Conservation (phyloP, 1,284 basidiomycete genomes). For the Ganoderma lingzhi region DNA sequence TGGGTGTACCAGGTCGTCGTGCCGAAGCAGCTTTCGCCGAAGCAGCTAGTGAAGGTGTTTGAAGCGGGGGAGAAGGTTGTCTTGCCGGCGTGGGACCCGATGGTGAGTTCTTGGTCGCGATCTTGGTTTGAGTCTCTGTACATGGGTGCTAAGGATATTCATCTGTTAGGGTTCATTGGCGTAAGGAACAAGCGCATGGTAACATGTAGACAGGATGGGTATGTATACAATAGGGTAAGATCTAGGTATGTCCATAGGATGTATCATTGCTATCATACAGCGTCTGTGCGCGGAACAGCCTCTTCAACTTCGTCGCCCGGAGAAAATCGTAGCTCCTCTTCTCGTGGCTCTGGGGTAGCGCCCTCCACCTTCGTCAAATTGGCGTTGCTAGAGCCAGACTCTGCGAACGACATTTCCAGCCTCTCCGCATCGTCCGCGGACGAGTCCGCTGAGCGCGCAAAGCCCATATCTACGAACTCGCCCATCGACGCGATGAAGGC, state of each 20-base stretch:
- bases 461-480: slow-evolving; percentile 14
- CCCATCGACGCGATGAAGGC: slow-evolving; percentile 12
- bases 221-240: neutral
- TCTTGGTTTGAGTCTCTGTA: too few relatives aligned
- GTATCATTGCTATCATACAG: slow-evolving; percentile 1
- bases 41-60: slow-evolving; percentile 82
- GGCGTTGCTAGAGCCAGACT: neutral
- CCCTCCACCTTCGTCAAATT: slow-evolving; percentile 2
- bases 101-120: slow-evolving; percentile 60
- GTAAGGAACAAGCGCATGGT: slow-evolving; percentile 2
- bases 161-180: slow-evolving; percentile 24
- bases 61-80: slow-evolving; percentile 71
- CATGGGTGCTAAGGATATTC: neutral
- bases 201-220: neutral
- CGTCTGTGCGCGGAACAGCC: neutral
- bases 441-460: neutral
- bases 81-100: slow-evolving; percentile 90
- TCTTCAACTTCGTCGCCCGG: neutral
- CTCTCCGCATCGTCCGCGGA: neutral
- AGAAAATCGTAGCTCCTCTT: neutral
- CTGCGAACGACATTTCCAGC: neutral
- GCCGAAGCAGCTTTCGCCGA: slow-evolving; percentile 80
- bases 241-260: neutral
- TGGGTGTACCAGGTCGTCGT: slow-evolving; percentile 92
- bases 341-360: neutral